Conservation (phyloP, 2,329 filamentous ascomycete species). For the Fusarium falciforme region DNA sequence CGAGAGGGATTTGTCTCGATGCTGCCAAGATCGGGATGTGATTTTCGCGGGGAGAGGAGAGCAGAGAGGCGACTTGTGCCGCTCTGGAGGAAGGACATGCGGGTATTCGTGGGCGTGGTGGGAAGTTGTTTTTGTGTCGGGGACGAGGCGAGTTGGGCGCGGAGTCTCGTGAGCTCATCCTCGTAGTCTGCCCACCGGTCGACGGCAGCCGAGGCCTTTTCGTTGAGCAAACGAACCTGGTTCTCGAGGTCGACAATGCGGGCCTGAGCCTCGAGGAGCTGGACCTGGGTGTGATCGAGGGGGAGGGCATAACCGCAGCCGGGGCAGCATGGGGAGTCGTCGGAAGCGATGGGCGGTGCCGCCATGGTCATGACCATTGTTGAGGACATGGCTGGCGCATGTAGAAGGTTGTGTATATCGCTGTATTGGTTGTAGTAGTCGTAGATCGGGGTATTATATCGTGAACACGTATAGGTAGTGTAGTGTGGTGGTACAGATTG, state of each 20-base stretch:
- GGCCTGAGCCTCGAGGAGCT: slow-evolving; percentile 66
- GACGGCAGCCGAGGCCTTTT: slow-evolving; percentile 74
- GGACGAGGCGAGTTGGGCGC: slow-evolving; percentile 50
- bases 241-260: slow-evolving; percentile 76
- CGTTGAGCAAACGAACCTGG: slow-evolving; percentile 76
- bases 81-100: slow-evolving; percentile 59
- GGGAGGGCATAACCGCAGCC: slow-evolving; percentile 60
- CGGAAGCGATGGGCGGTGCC: slow-evolving; percentile 16
- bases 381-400: slow-evolving; percentile 37
- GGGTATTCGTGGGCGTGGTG: slow-evolving; percentile 45
- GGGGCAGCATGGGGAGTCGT: slow-evolving; percentile 57
- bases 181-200: slow-evolving; percentile 83
- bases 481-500: background rate
- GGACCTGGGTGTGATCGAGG: slow-evolving; percentile 51
- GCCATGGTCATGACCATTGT: slow-evolving; percentile 53
- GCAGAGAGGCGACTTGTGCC: slow-evolving; percentile 59
- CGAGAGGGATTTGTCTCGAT: slow-evolving; percentile 32
- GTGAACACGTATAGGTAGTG: background rate
- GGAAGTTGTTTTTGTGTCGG: slow-evolving; percentile 29
- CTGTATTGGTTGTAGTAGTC: background rate
- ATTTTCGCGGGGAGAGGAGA: slow-evolving; percentile 60
- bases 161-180: slow-evolving; percentile 75
- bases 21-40: slow-evolving; percentile 48
- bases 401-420: background rate
- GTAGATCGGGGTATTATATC: background rate